A percentile compares a stretch with the other conserved stretches of the same genome.
Conservation (phyloP, 1,139 yeast genomes). For the Hansenula lynferdii region DNA sequence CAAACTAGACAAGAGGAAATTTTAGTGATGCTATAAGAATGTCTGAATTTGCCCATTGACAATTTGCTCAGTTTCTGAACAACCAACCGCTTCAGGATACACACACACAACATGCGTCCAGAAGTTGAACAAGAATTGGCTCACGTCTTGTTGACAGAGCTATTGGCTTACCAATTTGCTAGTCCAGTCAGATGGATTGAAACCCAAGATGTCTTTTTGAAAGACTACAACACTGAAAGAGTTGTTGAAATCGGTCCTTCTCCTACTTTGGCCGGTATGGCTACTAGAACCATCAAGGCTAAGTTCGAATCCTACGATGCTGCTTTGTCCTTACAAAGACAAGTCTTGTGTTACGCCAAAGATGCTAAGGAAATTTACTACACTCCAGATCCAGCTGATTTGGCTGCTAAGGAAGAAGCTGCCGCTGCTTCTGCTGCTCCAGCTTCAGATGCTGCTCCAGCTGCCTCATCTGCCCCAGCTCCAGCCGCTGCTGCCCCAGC, state of each 20-base stretch:
- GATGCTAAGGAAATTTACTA: slow-evolving; percentile 96
- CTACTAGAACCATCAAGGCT: slow-evolving; percentile 91
- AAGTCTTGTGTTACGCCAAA: slow-evolving; percentile 90
- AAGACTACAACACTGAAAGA: slow-evolving; percentile 92
- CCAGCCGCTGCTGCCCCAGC: slow-evolving; percentile 40
- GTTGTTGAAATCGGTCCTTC: slow-evolving; percentile 99
- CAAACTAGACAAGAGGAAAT: neutral
- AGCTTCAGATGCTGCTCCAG: slow-evolving; percentile 34
- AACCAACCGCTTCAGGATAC: neutral
- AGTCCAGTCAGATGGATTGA: slow-evolving; percentile 99
- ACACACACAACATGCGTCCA: slow-evolving; percentile 65
- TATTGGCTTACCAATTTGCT: slow-evolving; percentile 97
- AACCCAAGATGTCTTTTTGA: slow-evolving; percentile 95
- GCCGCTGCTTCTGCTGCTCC: slow-evolving; percentile 33
- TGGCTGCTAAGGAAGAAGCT: slow-evolving; percentile 33
- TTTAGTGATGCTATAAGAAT: too few relatives aligned
- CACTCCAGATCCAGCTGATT: slow-evolving; percentile 67
- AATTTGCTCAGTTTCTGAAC: neutral
- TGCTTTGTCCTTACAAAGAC: slow-evolving; percentile 93
- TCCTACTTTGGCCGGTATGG: slow-evolving; percentile 98
- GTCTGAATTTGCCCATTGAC: neutral
- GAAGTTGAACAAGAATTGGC: slow-evolving; percentile 98
- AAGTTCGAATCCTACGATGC: slow-evolving; percentile 98
- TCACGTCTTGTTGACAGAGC: slow-evolving; percentile 88
- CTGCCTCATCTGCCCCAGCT: slow-evolving; percentile 41